A percentile compares a stretch with the other conserved stretches of the same genome.
These are phyloP conservation scores for Exophiala bonariae DNA, from an alignment of 2,329 filamentous ascomycete genomes.

Conservation along the genomic window DNA sequence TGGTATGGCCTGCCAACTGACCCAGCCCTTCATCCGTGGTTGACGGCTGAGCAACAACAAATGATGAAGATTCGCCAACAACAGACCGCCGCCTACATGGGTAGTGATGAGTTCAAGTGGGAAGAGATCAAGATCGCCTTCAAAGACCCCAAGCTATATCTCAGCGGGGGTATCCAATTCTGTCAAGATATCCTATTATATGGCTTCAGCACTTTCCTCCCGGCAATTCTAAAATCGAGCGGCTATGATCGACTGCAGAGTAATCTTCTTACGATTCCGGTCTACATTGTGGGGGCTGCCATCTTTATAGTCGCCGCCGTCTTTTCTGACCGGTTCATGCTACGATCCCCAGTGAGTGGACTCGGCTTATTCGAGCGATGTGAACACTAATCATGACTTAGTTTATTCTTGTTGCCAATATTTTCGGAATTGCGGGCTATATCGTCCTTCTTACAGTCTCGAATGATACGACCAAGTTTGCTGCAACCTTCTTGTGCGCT, in stretches of 20 bases:
- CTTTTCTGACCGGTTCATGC: slow-evolving; percentile 45
- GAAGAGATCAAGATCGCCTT: slow-evolving; percentile 50
- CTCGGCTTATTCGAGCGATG: too few relatives aligned
- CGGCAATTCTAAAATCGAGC: slow-evolving; percentile 54
- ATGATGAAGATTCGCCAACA: slow-evolving; percentile 52
- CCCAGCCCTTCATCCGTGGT: slow-evolving; percentile 10
- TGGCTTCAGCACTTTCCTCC: slow-evolving; percentile 60
- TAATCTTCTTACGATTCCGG: slow-evolving; percentile 57
- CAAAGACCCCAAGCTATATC: slow-evolving; percentile 53
- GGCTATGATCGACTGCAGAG: slow-evolving; percentile 52
- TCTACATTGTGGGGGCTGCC: slow-evolving; percentile 53
- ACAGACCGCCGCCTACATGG: slow-evolving; percentile 50
- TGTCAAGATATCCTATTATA: slow-evolving; percentile 55
- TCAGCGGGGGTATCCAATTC: slow-evolving; percentile 53
- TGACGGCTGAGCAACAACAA: slow-evolving; percentile 48
- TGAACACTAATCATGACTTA: slow-evolving; percentile 21
- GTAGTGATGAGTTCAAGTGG: slow-evolving; percentile 52
- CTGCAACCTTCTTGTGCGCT: slow-evolving; percentile 51
- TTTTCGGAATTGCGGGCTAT: slow-evolving; percentile 52
- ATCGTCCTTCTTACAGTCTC: slow-evolving; percentile 50
- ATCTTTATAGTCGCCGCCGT: slow-evolving; percentile 48
- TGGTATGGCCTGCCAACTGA: slow-evolving; percentile 35
- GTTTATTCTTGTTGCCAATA: slow-evolving; percentile 38
- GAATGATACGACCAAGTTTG: slow-evolving; percentile 51
- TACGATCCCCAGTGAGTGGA: slow-evolving; percentile 31